Conservation (phyloP, 2,329 filamentous ascomycete genomes). For the Spiromastix sp. region DNA sequence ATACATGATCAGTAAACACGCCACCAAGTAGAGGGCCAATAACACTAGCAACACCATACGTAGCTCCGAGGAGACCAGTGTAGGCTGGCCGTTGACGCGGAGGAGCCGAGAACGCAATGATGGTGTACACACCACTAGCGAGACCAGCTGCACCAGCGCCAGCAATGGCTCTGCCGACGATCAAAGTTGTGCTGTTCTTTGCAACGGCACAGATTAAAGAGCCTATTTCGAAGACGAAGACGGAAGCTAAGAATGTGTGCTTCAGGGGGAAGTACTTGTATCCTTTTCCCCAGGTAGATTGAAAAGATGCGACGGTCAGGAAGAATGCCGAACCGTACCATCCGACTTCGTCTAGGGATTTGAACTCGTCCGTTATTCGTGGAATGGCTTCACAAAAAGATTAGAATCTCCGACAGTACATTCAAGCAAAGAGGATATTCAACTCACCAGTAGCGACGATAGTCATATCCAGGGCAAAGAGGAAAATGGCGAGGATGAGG, state of each 20-base stretch:
- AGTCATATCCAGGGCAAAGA: constrained; percentile 12
- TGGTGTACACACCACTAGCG: constrained; percentile 6
- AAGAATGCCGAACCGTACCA: constrained; percentile 11
- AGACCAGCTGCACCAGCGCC: constrained; percentile 5
- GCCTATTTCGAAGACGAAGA: constrained; percentile 9
- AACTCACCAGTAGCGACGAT: constrained; percentile 7
- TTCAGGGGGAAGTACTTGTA: constrained; percentile 11
- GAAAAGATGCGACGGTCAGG: constrained; percentile 3
- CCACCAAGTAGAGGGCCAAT: constrained; percentile 12
- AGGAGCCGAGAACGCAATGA: constrained; percentile 10
- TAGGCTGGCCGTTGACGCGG: constrained; percentile 8
- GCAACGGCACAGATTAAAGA: constrained; percentile 5
- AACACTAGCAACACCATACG: constrained; percentile 11
- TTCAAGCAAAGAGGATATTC: no score
- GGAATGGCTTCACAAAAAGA: no score
- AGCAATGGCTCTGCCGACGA: constrained; percentile 6
- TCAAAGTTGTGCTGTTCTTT: constrained; percentile 4
- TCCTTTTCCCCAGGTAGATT: constrained; percentile 10
- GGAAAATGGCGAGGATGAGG: constrained; percentile 10
- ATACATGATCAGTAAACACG: constrained; percentile 11
- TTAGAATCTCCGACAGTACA: no score
- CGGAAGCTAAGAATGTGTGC: constrained; percentile 7
- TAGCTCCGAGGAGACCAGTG: constrained; percentile 10
- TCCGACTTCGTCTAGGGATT: constrained; percentile 5
- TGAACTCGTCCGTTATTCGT: constrained; percentile 6